phyloP scores from a whole-genome alignment of 208 protist species.

The Leptomonas pyrrhocoris region DNA sequence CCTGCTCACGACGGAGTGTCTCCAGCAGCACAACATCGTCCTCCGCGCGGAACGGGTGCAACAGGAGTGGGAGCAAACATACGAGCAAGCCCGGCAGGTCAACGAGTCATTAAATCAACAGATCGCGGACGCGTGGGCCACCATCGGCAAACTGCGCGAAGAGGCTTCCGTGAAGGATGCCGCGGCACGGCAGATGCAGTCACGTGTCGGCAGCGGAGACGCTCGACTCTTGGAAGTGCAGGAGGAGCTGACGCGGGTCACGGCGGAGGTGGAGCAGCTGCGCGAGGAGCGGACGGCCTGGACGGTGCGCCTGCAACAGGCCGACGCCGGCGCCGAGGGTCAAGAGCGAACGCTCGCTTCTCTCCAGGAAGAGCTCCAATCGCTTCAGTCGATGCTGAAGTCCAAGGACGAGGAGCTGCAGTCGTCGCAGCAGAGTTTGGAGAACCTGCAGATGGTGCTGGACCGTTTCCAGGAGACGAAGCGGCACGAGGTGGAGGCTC shows the following conservation, averaged over 20 bases:
- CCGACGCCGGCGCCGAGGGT: constrained; percentile 9
- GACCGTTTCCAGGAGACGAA: constrained; percentile 36
- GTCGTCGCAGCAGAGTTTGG: constrained; percentile 12
- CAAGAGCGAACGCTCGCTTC: constrained; percentile 20
- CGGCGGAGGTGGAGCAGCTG: constrained; percentile 47
- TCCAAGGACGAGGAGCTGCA: constrained; percentile 37
- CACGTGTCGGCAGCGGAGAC: constrained; percentile 37
- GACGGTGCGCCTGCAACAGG: constrained; percentile 20
- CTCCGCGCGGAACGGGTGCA: constrained; percentile 40
- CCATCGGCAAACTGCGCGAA: constrained; percentile 58
- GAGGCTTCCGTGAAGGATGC: constrained; percentile 56
- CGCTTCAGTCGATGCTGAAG: constrained; percentile 36
- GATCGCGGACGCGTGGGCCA: constrained; percentile 62
- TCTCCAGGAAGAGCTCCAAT: constrained; percentile 49
- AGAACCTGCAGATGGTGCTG: constrained; percentile 40
- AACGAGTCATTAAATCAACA: constrained; percentile 76
- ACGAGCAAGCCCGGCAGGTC: constrained; percentile 70
- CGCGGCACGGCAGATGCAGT: constrained; percentile 33
- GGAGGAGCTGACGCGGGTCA: constrained; percentile 28
- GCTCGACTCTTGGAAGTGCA: constrained; percentile 36
- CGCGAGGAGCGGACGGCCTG: constrained; percentile 50
- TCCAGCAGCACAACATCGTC: constrained; percentile 25
- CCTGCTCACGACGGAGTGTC: constrained; percentile 50
- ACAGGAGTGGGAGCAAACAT: constrained; percentile 84
- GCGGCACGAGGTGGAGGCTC: constrained; percentile 27